phyloP scores from a whole-genome alignment of 2,329 filamentous ascomycete species.

The Colletotrichum caudatum region DNA sequence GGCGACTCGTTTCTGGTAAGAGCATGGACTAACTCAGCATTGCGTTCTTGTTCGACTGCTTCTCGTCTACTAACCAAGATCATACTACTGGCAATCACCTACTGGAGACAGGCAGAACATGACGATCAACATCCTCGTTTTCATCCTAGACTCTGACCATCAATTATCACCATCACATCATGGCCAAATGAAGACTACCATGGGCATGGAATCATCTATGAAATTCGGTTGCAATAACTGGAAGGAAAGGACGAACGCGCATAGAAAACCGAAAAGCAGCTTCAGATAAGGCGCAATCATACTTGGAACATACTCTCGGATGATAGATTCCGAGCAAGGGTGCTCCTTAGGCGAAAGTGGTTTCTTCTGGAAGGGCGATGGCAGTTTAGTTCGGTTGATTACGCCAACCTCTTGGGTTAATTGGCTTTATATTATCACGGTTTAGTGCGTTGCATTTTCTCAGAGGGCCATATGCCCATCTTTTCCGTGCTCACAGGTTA shows the following conservation, averaged over 20 bases:
- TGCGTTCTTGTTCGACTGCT: no score
- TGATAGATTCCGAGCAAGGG: no score
- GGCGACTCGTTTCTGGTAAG: constrained; percentile 27
- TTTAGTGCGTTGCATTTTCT: neutral
- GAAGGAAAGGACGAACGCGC: neutral
- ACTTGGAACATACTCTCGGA: neutral
- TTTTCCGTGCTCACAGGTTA: neutral
- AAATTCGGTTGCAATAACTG: neutral
- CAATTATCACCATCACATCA: neutral
- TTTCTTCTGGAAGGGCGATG: neutral
- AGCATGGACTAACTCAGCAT: neutral
- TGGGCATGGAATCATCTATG: neutral
- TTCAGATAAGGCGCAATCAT: neutral
- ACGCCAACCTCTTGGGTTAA: neutral
- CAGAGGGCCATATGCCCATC: neutral
- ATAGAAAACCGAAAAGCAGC: no score
- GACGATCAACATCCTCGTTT: neutral
- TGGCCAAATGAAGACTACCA: neutral
- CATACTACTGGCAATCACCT: neutral
- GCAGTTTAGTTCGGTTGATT: neutral
- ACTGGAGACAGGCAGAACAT: neutral
- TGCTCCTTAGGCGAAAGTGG: neutral
- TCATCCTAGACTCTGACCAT: neutral
- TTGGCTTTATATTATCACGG: neutral
- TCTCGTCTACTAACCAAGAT: neutral